These are phyloP conservation scores for Ceratopteris richardii DNA, from an alignment of 75 land plant genomes.

Conservation along the genomic window DNA sequence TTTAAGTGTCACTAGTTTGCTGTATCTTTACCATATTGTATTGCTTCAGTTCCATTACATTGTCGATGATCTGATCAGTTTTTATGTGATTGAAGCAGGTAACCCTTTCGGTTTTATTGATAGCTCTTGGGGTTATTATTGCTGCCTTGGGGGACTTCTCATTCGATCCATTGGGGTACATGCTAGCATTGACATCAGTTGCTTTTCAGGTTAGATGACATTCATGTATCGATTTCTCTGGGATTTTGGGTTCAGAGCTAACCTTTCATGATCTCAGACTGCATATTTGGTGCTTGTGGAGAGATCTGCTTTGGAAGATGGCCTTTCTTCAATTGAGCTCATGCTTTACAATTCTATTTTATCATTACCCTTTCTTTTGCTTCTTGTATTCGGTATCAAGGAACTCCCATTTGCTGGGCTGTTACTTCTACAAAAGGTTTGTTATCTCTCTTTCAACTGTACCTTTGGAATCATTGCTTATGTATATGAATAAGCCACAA, in stretches of 20 bases:
- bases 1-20: no score
- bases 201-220: constrained; percentile 57
- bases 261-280: constrained; percentile 42
- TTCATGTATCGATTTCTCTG: not conserved
- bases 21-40: no score
- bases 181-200: constrained; percentile 78
- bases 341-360: constrained; percentile 78
- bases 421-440: constrained; percentile 60
- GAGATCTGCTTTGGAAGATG: constrained; percentile 91
- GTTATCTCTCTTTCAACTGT: constrained; percentile 1
- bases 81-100: constrained; percentile 49
- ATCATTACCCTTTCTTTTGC: constrained; percentile 75
- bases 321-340: constrained; percentile 83
- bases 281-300: constrained; percentile 92
- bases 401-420: constrained; percentile 62
- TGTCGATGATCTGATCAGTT: no score
- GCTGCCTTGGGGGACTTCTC: constrained; percentile 94
- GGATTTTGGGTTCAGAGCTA: constrained; percentile 4
- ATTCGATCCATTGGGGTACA: constrained; percentile 77
- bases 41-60: no score
- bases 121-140: constrained; percentile 66
- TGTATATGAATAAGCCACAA: not conserved
- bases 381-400: constrained; percentile 63
- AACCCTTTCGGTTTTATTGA: constrained; percentile 53
- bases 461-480: not conserved